A percentile compares a stretch with the other conserved stretches of the same genome.
phyloP scores from a whole-genome alignment of 805 yeast genomes.

The Yarrowia phangngaensis region DNA sequence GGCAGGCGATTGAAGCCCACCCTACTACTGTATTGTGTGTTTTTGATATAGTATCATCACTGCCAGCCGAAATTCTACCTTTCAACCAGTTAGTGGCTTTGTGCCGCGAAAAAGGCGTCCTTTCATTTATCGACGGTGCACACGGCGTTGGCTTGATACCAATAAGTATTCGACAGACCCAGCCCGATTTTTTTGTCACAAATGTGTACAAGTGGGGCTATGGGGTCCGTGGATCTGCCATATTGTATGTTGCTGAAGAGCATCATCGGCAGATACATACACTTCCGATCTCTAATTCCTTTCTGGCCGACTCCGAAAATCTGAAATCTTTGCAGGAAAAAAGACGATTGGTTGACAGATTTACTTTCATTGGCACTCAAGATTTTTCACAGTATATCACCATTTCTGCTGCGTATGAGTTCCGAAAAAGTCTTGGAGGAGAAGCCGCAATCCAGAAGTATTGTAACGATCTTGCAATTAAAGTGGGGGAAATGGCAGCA shows the following conservation, averaged over 20 bases:
- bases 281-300: constrained; percentile 54
- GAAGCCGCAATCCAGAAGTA: constrained; percentile 51
- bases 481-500: constrained; percentile 45
- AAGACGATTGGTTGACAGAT: constrained; percentile 43
- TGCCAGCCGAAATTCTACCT: constrained; percentile 62
- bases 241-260: constrained; percentile 53
- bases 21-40: constrained; percentile 43
- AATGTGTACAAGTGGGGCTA: constrained; percentile 70
- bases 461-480: constrained; percentile 45
- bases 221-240: constrained; percentile 56
- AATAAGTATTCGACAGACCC: constrained; percentile 32
- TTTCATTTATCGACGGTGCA: constrained; percentile 69
- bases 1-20: constrained; percentile 33
- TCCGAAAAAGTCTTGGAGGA: constrained; percentile 57
- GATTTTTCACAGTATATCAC: constrained; percentile 45
- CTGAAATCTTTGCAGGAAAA: constrained; percentile 32
- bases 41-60: constrained; percentile 55
- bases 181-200: constrained; percentile 59
- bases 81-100: constrained; percentile 47
- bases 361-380: constrained; percentile 50
- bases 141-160: constrained; percentile 54
- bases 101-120: constrained; percentile 47
- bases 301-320: constrained; percentile 33
- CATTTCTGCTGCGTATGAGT: constrained; percentile 51
- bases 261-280: constrained; percentile 53